Evolutionary conservation across 2,329 filamentous ascomycete species (phyloP).

Genomic region (Cladosporium colombiae): DNA sequence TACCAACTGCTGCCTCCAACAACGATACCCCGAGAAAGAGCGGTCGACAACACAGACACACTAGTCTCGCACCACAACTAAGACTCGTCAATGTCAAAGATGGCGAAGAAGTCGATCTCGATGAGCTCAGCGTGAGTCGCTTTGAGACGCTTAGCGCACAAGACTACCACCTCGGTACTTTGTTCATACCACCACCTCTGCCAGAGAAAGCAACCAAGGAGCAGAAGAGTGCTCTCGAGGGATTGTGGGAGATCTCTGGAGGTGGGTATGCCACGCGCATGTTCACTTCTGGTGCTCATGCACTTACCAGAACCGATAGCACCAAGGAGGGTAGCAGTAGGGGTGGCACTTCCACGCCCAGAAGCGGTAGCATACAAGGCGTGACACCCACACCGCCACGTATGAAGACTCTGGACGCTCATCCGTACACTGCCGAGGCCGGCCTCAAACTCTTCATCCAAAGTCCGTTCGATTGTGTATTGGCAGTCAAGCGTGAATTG

Average conservation of each 20-base stretch:
- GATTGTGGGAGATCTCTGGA: conserved; percentile 75
- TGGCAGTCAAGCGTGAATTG: conserved; percentile 84
- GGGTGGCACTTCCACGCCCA: conserved; percentile 37
- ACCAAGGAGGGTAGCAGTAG: conserved; percentile 39
- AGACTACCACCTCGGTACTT: conserved; percentile 85
- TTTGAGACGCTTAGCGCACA: conserved; percentile 83
- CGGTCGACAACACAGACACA: conserved; percentile 70
- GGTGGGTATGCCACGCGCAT: conserved; percentile 84
- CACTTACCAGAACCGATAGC: conserved; percentile 51
- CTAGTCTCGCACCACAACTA: conserved; percentile 82
- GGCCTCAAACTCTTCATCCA: conserved; percentile 88
- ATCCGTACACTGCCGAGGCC: conserved; percentile 53
- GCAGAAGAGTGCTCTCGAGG: conserved; percentile 75
- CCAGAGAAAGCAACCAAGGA: conserved; percentile 56
- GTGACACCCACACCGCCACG: conserved; percentile 26
- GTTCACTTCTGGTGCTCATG: conserved; percentile 83
- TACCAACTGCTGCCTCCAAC: conserved; percentile 40
- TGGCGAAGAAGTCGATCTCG: conserved; percentile 80
- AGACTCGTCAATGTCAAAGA: conserved; percentile 86
- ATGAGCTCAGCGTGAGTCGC: conserved; percentile 75
- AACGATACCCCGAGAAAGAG: conserved; percentile 59
- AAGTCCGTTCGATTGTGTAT: conserved; percentile 94
- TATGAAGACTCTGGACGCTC: conserved; percentile 38
- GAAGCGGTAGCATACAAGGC: conserved; percentile 38
- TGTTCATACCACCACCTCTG: conserved; percentile 72